Base-by-base conservation (phyloP, 2,329 filamentous ascomycete species). In the Sarocladiaceae sp. region DNA sequence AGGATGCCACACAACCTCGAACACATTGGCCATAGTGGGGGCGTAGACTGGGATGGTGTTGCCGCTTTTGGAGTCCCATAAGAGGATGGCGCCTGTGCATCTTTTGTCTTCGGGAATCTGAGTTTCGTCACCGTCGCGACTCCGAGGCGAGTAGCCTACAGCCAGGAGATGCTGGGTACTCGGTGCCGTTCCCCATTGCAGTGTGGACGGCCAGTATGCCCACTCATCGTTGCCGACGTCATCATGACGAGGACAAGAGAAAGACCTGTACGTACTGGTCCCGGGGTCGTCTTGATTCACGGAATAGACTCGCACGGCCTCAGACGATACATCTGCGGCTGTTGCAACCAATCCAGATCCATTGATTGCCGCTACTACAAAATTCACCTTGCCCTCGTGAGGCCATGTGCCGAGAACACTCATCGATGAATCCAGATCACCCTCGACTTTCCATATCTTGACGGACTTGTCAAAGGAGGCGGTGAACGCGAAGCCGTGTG, bases 1-100 rank as follows among this genome's bases (percentile, higher is more conserved):
- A 0, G 80, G 79, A 53, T 83, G 80, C 80, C 80, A 83, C 0
- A 70, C 63, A 2, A 82, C 74, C 52, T 83, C 80, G 34, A 83
- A 83, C 2, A 82, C 76, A 46, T 83, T 83, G 35, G 77, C 70
- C 1, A 69, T 72, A 1, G 70, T 71, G 2, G 69, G 72, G 3
- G 73, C 71, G 16, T 67, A 60, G 3, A 83, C 66, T 4, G 63
- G 65, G 34, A 80, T 61, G 34, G 67, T 63, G 9, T 63, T 56
- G 9, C 65, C 64, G 2, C 61, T 63, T 1, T 57, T 45, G 0
- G 73, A 70, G 53, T 83, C 68, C 76, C 78, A 83, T 1, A 83
- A 57, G 32, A 73, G 74, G 3, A 83, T 69, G 53, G 82, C 78
- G 9, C 80, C 80, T 0, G 76, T 71, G 41, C 76, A 69, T n/a